Percentiles rank a stretch among this genome's conserved stretches.
Evolutionary conservation across 768 basidiomycete genomes (phyloP).

Genomic region (Sarcodon aspratus): DNA sequence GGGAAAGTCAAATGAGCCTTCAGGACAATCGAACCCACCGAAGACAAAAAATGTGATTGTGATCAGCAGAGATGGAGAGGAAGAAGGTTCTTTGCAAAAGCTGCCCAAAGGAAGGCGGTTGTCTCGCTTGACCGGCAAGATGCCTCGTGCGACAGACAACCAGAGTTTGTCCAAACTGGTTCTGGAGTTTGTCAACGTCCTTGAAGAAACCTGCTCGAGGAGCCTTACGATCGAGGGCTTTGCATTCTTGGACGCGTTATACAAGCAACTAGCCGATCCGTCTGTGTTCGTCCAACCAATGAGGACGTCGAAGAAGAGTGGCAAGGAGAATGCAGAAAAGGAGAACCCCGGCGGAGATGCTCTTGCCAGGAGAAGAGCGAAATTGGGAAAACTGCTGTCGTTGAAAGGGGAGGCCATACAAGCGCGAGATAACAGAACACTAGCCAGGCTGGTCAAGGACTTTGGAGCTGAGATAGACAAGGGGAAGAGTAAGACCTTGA

Average conservation of each 20-base stretch:
- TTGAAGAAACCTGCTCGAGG: slow-evolving; percentile 56
- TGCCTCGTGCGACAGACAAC: slow-evolving; percentile 42
- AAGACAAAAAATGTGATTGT: slow-evolving; percentile 27
- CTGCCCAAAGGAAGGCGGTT: slow-evolving; percentile 45
- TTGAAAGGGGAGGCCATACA: slow-evolving; percentile 41
- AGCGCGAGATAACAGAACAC: slow-evolving; percentile 40
- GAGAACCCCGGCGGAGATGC: slow-evolving; percentile 5
- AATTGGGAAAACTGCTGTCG: slow-evolving; percentile 47
- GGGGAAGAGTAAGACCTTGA: slow-evolving; percentile 59
- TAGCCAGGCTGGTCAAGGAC: slow-evolving; percentile 57
- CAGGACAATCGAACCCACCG: slow-evolving; percentile 3
- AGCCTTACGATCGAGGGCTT: slow-evolving; percentile 63
- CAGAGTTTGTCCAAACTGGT: slow-evolving; percentile 39
- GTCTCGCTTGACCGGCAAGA: slow-evolving; percentile 30
- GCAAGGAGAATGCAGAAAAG: slow-evolving; percentile 28
- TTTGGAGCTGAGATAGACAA: slow-evolving; percentile 61
- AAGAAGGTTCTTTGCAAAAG: slow-evolving; percentile 18
- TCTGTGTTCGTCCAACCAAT: slow-evolving; percentile 46
- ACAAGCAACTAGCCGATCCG: slow-evolving; percentile 63
- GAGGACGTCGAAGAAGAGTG: slow-evolving; percentile 25
- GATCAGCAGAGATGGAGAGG: slow-evolving; percentile 24
- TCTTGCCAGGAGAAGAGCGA: slow-evolving; percentile 33
- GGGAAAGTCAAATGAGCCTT: slow-evolving; percentile 2
- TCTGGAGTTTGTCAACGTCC: slow-evolving; percentile 45
- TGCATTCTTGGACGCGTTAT: slow-evolving; percentile 54